These are phyloP conservation scores for Massarina eburnea DNA, from an alignment of 2,329 filamentous ascomycete genomes.

Conservation along the genomic window DNA sequence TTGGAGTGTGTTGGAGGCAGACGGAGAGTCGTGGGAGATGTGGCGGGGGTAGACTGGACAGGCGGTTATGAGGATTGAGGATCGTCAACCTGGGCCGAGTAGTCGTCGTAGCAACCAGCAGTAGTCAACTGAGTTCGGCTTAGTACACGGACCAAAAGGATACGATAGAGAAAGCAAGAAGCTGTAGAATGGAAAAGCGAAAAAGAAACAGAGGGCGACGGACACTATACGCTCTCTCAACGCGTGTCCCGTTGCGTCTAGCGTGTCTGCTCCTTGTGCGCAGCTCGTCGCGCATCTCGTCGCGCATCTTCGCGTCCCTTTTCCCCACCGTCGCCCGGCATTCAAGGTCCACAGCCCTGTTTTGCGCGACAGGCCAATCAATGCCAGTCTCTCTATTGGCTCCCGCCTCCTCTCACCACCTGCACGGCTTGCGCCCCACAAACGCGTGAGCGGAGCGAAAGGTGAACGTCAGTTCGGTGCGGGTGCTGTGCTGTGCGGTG, in stretches of 20 bases:
- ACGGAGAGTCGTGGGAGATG: not conserved
- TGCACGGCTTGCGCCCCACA: conserved; percentile 11
- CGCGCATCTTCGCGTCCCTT: conserved; percentile 19
- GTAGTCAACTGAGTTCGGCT: too few relatives aligned
- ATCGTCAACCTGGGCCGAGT: too few relatives aligned
- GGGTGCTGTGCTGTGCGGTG: conserved; percentile 2
- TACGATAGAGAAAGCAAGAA: not conserved
- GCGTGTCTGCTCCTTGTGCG: too few relatives aligned
- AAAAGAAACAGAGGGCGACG: not conserved
- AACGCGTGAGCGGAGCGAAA: conserved; percentile 30
- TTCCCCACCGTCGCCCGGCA: conserved; percentile 10
- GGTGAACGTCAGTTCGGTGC: conserved; percentile 7
- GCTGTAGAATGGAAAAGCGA: not conserved
- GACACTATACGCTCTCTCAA: not conserved
- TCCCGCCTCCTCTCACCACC: conserved; percentile 4
- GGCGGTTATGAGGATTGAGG: too few relatives aligned
- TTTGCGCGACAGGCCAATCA: conserved; percentile 12
- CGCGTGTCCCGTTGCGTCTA: conserved; percentile 15
- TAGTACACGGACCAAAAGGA: not conserved
- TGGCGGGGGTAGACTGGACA: not conserved
- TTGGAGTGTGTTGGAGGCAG: not conserved
- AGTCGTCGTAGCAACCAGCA: not conserved
- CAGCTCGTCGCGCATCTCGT: too few relatives aligned
- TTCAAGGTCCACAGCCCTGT: conserved; percentile 8
- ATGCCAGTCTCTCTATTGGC: conserved; percentile 12